phyloP scores from a whole-genome alignment of 192 early-diverging fungal genomes.

The Linnemannia elongata region DNA sequence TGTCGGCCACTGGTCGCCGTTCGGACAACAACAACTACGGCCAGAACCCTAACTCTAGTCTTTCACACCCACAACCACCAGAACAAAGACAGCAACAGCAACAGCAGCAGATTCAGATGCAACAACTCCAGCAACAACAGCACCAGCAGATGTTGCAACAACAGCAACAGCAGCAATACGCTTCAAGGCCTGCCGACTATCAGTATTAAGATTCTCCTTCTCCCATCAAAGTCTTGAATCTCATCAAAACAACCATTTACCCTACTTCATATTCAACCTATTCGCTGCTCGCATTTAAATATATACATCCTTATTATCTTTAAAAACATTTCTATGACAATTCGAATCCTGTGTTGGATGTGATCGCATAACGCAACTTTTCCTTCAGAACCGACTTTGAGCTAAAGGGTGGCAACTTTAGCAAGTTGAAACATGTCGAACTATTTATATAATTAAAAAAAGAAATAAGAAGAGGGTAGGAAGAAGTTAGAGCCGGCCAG shows the following conservation, averaged over 20 bases:
- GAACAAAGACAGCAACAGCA: slow-evolving; percentile 22
- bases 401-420: slow-evolving; percentile 56
- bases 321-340: slow-evolving; percentile 44
- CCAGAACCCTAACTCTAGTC: slow-evolving; percentile 1
- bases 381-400: slow-evolving; percentile 64
- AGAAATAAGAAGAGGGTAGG: slow-evolving; percentile 66
- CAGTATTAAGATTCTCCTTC: slow-evolving; percentile 15
- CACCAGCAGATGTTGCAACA: slow-evolving; percentile 24
- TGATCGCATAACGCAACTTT: slow-evolving; percentile 79
- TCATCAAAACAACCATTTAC: neutral
- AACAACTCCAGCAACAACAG: slow-evolving; percentile 24
- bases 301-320: neutral
- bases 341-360: slow-evolving; percentile 81
- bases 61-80: slow-evolving; percentile 9
- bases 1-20: neutral
- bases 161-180: slow-evolving; percentile 25
- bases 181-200: slow-evolving; percentile 24
- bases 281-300: neutral
- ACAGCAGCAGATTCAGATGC: slow-evolving; percentile 13
- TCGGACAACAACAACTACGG: neutral
- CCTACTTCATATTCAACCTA: neutral
- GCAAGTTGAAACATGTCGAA: slow-evolving; percentile 45
- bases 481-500: neutral
- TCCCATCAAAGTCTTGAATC: neutral
- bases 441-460: neutral